Percentiles rank a stretch among this genome's conserved stretches.
Conservation (phyloP, 371 early-diverging fungal genomes). For the Mucor irregularis region DNA sequence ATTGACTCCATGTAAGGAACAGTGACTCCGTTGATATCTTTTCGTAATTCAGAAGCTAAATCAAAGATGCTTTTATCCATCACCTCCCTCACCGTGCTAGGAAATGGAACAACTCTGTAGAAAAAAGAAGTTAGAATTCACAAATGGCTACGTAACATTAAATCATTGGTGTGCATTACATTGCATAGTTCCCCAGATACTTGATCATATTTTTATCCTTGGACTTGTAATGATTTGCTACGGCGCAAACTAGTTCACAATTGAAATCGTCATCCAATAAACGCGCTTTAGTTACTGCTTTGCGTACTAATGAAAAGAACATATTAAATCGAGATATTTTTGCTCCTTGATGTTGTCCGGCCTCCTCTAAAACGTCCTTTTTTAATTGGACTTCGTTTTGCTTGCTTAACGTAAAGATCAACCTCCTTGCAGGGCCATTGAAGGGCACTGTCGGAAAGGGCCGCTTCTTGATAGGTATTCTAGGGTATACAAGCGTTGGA, state of each 20-base stretch:
- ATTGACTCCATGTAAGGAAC: conserved; percentile 21
- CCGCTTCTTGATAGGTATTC: not conserved
- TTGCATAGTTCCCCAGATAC: conserved; percentile 16
- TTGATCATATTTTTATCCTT: conserved; percentile 18
- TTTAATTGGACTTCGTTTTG: no score
- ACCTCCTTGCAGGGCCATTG: conserved; percentile 7
- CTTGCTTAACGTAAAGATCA: conserved; percentile 9
- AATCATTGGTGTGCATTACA: no score
- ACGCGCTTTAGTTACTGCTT: conserved; percentile 10
- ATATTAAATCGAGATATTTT: conserved; percentile 9
- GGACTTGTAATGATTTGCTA: no score
- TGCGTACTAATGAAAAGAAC: conserved; percentile 6
- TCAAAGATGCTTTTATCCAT: conserved; percentile 2
- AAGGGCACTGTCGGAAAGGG: conserved; percentile 1
- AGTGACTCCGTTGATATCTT: not conserved
- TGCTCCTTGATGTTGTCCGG: not conserved
- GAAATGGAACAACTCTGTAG: conserved; percentile 6
- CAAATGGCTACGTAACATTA: not conserved
- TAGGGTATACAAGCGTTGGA: conserved; percentile 9
- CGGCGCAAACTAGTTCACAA: no score
- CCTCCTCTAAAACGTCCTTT: not conserved
- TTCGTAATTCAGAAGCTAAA: conserved; percentile 2
- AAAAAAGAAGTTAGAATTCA: not conserved
- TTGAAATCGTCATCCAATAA: not conserved
- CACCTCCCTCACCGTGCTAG: conserved; percentile 1